Evolutionary conservation across 2,329 filamentous ascomycete genomes (phyloP).

Genomic region (Hypoxylon rubiginosum): DNA sequence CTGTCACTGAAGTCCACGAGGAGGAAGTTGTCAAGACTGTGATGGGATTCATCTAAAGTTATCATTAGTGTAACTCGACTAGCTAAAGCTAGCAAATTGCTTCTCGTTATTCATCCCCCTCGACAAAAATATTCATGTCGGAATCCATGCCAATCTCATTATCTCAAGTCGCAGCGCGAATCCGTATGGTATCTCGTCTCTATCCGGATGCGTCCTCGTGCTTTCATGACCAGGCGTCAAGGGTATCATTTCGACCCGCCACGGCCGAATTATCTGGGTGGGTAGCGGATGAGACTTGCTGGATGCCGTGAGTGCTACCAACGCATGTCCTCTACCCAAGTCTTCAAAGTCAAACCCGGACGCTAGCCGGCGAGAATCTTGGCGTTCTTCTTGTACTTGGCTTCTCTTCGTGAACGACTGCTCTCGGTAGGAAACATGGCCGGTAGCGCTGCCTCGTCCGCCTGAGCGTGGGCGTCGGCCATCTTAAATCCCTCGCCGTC

Average conservation of each 20-base stretch:
- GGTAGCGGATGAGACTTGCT: no score
- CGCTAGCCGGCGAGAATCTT: slow-evolving; percentile 23
- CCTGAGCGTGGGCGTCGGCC: slow-evolving; percentile 33
- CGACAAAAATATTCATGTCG: neutral
- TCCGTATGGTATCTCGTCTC: slow-evolving; percentile 3
- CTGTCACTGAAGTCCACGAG: neutral
- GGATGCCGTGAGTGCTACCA: no score
- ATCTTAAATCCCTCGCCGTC: slow-evolving; percentile 63
- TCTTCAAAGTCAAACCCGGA: neutral
- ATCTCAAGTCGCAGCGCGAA: slow-evolving; percentile 1
- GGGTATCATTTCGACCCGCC: no score
- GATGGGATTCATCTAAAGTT: neutral
- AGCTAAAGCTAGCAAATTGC: neutral
- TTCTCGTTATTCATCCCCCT: neutral
- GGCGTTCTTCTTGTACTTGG: slow-evolving; percentile 24
- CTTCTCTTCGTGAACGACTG: slow-evolving; percentile 9
- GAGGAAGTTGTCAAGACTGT: neutral
- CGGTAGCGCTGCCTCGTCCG: slow-evolving; percentile 34
- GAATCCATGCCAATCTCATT: neutral
- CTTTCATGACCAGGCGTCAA: neutral
- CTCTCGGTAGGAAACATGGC: slow-evolving; percentile 27
- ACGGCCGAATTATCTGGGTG: no score
- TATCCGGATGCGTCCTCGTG: neutral
- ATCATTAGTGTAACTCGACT: neutral
- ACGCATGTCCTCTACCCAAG: no score